phyloP scores from a whole-genome alignment of 768 basidiomycete genomes.

The Paxillus involutus region DNA sequence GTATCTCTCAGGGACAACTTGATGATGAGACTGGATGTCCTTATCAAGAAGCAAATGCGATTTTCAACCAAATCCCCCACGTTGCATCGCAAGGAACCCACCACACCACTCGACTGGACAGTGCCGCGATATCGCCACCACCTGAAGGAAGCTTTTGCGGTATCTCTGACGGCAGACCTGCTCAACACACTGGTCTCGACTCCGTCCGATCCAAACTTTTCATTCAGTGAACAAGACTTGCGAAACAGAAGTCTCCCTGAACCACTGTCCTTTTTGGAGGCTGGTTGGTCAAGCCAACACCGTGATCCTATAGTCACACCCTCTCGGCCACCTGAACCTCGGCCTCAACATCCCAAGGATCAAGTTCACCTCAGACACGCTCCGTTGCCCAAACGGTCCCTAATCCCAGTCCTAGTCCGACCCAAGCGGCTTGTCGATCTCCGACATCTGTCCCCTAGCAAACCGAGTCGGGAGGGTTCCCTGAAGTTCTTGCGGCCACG shows the following conservation, averaged over 20 bases:
- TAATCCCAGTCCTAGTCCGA: slow-evolving; percentile 45
- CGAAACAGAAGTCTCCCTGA: slow-evolving; percentile 42
- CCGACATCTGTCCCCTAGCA: slow-evolving; percentile 38
- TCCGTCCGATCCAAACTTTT: slow-evolving; percentile 30
- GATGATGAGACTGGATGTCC: slow-evolving; percentile 31
- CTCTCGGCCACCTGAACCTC: slow-evolving; percentile 46
- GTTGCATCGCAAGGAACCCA: not conserved
- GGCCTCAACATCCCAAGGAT: slow-evolving; percentile 57
- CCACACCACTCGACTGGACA: slow-evolving; percentile 27
- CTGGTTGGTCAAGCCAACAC: slow-evolving; percentile 27
- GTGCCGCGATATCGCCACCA: slow-evolving; percentile 55
- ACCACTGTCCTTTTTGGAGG: slow-evolving; percentile 37
- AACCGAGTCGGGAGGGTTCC: slow-evolving; percentile 32
- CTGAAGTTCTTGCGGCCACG: slow-evolving; percentile 37
- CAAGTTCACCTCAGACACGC: slow-evolving; percentile 61
- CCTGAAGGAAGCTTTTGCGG: slow-evolving; percentile 32
- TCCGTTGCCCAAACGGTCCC: slow-evolving; percentile 36
- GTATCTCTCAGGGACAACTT: slow-evolving; percentile 14
- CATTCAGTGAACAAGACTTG: slow-evolving; percentile 39
- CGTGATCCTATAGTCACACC: slow-evolving; percentile 64
- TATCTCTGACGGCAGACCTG: slow-evolving; percentile 20
- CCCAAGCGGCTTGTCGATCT: slow-evolving; percentile 56
- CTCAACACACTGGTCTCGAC: slow-evolving; percentile 12
- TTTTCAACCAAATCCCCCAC: not conserved
- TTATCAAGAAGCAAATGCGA: slow-evolving; percentile 27